Base-by-base conservation (phyloP, 306 rosid genomes). In the Rosa lucieae region DNA sequence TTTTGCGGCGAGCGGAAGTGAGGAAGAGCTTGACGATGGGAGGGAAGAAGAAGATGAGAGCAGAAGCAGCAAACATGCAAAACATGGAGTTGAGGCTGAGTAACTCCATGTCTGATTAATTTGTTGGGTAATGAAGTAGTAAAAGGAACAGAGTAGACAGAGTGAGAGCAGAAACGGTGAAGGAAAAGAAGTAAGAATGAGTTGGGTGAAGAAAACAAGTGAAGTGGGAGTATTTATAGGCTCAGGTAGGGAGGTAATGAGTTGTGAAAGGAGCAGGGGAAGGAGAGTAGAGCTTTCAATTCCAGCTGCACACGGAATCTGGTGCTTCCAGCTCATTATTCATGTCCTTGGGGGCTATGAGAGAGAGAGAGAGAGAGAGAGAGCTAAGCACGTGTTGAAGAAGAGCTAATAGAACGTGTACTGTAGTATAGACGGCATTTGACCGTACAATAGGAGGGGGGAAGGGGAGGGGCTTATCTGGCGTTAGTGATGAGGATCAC, bases 221-320 rank as follows among this genome's bases (percentile, higher is more conserved):
- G 49, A 35, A 15, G 75, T 52, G 8, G 80, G 47, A 17, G 67
- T 12, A 77, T 68, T 67, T 77, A 77, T 77, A 77, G 67, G 80
- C 26, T 67, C 39, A 63, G 44, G 69, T 9, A 32, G 14, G 6
- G 23, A 0, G 17, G 71, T 1, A 2, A 32, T 32, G 37, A 76
- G 72, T 51, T 44, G 5, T 61, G 63, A n/a, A 15, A 21, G 51
- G 39, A 70, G 72, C 72, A 29, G 37, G 80, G 81, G 73, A 78
- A 82, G 72, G 82, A 14, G 44, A 63, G 69, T 10, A 63, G 69
- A 8, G 76, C 74, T 72, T 78, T 82, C 87, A 83, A 63, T 84
- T 89, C 80, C 95, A 91, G 93, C 95, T 89, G 23, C 85, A 82
- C 87, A 81, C 89, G 88, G 92, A 91, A 84, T 86, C 93, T 82